Conservation (phyloP, 129 eudicot genomes). For the Flaveria trinervia region DNA sequence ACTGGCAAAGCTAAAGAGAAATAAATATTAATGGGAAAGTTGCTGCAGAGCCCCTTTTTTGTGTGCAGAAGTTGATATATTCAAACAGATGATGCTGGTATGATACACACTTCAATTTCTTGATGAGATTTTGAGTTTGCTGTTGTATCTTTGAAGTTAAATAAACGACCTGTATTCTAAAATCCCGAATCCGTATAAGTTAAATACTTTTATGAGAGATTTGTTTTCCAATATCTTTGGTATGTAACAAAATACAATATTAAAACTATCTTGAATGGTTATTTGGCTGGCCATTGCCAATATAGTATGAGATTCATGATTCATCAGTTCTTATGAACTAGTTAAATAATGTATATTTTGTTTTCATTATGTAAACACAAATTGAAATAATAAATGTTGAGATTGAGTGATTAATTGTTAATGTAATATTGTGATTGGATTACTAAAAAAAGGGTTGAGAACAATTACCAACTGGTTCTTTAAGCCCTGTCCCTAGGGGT, state of each 20-base stretch:
- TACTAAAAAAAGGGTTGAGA: too few relatives aligned
- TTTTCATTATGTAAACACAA: not conserved
- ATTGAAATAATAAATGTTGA: too few relatives aligned
- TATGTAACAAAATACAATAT: constrained; percentile 20
- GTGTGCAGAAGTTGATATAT: constrained; percentile 7
- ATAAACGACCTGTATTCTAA: constrained; percentile 15
- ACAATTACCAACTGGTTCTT: too few relatives aligned
- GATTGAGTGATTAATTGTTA: too few relatives aligned
- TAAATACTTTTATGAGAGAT: constrained; percentile 7
- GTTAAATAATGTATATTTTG: not conserved
- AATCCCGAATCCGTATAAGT: not conserved
- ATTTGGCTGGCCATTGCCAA: constrained; percentile 13
- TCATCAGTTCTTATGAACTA: not conserved
- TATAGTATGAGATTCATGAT: not conserved
- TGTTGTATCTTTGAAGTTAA: constrained; percentile 30
- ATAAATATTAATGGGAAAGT: not conserved
- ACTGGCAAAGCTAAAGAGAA: not conserved
- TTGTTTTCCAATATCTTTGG: not conserved
- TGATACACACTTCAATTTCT: constrained; percentile 14
- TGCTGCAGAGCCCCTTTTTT: not conserved
- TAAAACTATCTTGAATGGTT: not conserved
- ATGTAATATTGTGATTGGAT: too few relatives aligned
- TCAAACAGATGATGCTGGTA: not conserved
- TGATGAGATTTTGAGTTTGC: constrained; percentile 23
- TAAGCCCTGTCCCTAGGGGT: too few relatives aligned